Evolutionary conservation across 352 stramenopile species (phyloP).

Genomic region (Phytophthora pinifolia): DNA sequence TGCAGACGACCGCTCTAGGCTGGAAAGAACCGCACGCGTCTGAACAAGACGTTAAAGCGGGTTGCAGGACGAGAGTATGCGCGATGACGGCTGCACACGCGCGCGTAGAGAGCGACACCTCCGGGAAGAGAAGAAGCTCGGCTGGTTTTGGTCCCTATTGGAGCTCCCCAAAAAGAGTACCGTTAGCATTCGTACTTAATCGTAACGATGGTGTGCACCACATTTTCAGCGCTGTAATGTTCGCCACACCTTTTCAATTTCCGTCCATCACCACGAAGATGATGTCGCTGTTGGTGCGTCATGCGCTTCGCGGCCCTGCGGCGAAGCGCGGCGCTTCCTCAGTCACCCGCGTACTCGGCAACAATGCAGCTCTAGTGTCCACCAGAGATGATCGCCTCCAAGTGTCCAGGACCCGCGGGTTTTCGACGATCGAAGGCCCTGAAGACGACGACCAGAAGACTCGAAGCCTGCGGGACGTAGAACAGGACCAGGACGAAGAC

Average conservation of each 20-base stretch:
- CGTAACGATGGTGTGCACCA: no score
- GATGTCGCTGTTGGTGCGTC: slow-evolving; percentile 17
- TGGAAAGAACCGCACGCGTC: slow-evolving; percentile 9
- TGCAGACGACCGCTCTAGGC: not conserved
- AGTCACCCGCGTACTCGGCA: slow-evolving; percentile 1
- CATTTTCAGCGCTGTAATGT: not conserved
- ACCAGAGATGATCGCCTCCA: not conserved
- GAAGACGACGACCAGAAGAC: slow-evolving; percentile 17
- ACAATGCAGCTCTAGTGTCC: not conserved
- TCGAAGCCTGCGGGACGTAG: slow-evolving; percentile 9
- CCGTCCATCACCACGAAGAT: slow-evolving; percentile 8
- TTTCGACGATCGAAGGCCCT: slow-evolving; percentile 8
- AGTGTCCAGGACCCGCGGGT: slow-evolving; percentile 3
- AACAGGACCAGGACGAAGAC: slow-evolving; percentile 21
- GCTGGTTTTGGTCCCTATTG: slow-evolving; percentile 9
- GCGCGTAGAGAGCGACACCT: slow-evolving; percentile 11
- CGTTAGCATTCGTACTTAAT: slow-evolving; percentile 23
- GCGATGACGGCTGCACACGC: slow-evolving; percentile 14
- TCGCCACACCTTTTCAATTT: slow-evolving; percentile 10
- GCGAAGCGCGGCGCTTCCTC: not conserved
- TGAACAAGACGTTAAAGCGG: slow-evolving; percentile 4
- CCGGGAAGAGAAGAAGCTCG: slow-evolving; percentile 7
- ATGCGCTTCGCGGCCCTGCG: slow-evolving; percentile 7
- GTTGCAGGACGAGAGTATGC: not conserved
- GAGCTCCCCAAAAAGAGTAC: slow-evolving; percentile 8